These are phyloP conservation scores for Boletus reticuloceps DNA, from an alignment of 768 basidiomycete genomes.

Conservation along the genomic window DNA sequence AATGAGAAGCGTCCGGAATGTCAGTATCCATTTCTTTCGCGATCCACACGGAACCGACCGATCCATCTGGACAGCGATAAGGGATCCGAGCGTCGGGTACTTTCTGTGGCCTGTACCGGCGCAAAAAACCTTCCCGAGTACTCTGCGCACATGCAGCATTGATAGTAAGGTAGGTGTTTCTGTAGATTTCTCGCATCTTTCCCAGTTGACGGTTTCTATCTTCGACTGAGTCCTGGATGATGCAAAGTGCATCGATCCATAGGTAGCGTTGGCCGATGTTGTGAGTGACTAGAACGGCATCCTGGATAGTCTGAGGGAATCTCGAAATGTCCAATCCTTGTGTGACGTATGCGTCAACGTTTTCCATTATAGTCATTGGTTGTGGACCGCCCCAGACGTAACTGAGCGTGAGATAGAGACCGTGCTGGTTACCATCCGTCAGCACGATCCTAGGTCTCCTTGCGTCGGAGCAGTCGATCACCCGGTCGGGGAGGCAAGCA, in stretches of 20 bases:
- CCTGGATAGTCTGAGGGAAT: neutral
- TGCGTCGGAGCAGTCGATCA: neutral
- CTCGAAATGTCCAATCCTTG: neutral
- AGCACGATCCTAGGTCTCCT: neutral
- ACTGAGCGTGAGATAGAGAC: neutral
- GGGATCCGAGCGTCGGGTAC: neutral
- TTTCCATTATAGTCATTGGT: neutral
- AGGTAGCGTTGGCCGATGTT: neutral
- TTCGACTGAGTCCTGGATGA: neutral
- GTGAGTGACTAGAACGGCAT: neutral
- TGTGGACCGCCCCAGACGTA: slow-evolving; percentile 1
- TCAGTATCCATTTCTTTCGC: neutral
- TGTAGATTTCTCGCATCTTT: neutral
- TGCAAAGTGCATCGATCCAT: slow-evolving; percentile 1
- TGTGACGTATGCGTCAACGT: neutral
- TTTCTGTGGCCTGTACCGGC: neutral
- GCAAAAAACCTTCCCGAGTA: neutral
- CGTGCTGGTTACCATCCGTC: neutral
- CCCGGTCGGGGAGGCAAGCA: neutral
- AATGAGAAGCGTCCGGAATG: neutral
- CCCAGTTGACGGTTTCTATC: neutral
- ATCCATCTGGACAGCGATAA: neutral
- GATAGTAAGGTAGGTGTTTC: neutral
- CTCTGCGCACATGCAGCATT: neutral
- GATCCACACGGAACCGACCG: neutral